Conservation (phyloP, 352 stramenopile species). For the Globisporangium emineosum region DNA sequence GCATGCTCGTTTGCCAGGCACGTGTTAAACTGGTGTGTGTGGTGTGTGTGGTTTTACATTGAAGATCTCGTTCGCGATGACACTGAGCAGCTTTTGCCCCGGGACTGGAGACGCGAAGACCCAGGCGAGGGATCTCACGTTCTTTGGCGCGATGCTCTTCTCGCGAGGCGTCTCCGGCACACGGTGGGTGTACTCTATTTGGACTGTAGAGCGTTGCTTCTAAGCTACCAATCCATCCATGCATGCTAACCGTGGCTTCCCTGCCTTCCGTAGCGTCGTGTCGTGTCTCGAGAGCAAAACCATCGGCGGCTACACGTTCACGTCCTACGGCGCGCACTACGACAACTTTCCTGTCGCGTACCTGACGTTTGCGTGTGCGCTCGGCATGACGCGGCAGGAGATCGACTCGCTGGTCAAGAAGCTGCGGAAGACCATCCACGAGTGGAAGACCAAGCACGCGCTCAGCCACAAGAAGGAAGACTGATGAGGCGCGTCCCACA, state of each 20-base stretch:
- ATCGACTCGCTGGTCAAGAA: slow-evolving; percentile 91
- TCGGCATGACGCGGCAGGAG: slow-evolving; percentile 92
- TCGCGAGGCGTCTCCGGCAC: slow-evolving; percentile 95
- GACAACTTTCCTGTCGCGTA: slow-evolving; percentile 90
- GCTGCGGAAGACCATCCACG: slow-evolving; percentile 89
- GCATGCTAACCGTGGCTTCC: too few relatives aligned
- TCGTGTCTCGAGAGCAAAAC: slow-evolving; percentile 78
- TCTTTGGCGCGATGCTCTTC: slow-evolving; percentile 99
- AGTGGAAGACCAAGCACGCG: slow-evolving; percentile 67
- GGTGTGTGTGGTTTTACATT: background rate
- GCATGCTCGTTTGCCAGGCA: background rate
- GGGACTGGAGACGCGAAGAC: slow-evolving; percentile 25
- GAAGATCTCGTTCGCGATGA: slow-evolving; percentile 89
- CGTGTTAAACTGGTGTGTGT: background rate
- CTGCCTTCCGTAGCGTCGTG: slow-evolving; percentile 75
- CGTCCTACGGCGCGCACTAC: slow-evolving; percentile 91
- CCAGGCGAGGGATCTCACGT: slow-evolving; percentile 51
- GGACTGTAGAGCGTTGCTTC: too few relatives aligned
- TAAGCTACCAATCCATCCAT: too few relatives aligned
- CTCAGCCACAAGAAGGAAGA: slow-evolving; percentile 13
- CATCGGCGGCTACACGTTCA: slow-evolving; percentile 90
- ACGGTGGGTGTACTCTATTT: slow-evolving; percentile 20
- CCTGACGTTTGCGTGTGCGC: slow-evolving; percentile 95
- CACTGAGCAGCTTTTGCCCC: slow-evolving; percentile 71
- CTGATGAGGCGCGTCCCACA: slow-evolving; percentile 2